Base-by-base conservation (phyloP, 495 filamentous ascomycete species). In the Tuber calosporum region DNA sequence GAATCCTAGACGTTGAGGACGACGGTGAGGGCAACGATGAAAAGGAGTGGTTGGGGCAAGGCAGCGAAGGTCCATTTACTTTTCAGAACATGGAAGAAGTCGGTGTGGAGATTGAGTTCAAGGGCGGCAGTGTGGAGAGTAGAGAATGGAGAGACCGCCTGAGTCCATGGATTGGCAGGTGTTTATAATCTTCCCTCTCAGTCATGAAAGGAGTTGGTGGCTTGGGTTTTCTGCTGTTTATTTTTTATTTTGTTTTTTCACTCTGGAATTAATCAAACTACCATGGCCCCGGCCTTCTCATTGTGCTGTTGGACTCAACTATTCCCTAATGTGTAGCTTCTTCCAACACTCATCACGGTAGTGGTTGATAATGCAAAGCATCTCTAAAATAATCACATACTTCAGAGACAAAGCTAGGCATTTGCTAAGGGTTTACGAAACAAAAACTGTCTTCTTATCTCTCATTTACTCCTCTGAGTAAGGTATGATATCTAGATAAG, bases 41-140 rank as follows among this genome's bases (percentile, higher is more conserved):
- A 71, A 89, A 91, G 73, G 91, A 91, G 70, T 93, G 92, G 86
- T 83, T 99, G 40, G 93, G 94, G 4, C 90, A 91, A 79, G 90
- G 89, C 71, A 90, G 89, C 1, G 88, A 90, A 45, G 90, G 88
- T 40, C 85, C 85, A 70, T 99, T 99, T 82, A 87, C 84, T 69
- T 97, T 99, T 79, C 84, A 85, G 76, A 87, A 91, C 80, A 89
- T 98, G 88, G 87, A 91, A 75, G 91, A 96, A 78, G 91, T 92
- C 76, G 88, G 92, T 75, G 87, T 97, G 42, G 85, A 88, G 74
- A 89, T 99, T 37, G 89, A 90, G 45, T 90, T 98, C 36, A 82
- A 89, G 37, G 91, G 93, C 26, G 93, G 93, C 4, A 92, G 89
- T 82, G 90, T 93, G 37, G 82, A 89, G 53, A 90, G 88, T n/a